phyloP scores from a whole-genome alignment of 257 asterid genomes.

The Handroanthus guayacan region DNA sequence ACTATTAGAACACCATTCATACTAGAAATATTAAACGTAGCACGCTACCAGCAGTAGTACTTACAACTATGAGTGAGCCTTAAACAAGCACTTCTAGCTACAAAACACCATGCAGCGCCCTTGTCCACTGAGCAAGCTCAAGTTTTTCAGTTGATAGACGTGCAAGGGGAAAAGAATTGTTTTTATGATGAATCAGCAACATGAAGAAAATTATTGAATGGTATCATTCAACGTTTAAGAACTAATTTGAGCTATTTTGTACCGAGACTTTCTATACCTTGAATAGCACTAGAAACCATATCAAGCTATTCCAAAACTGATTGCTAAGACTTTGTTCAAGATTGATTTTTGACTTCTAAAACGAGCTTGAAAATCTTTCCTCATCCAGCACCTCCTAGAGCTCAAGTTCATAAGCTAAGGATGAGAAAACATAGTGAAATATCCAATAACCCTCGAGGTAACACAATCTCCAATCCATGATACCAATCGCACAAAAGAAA shows the following conservation, averaged over 20 bases:
- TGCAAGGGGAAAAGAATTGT: not conserved
- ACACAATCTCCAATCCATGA: not conserved
- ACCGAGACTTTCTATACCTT: not conserved
- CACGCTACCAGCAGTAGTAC: not conserved
- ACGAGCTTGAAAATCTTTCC: not conserved
- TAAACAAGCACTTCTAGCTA: conserved; percentile 17
- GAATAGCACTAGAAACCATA: not conserved
- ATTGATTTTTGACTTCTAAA: not conserved
- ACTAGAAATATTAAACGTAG: not conserved
- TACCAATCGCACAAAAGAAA: not conserved
- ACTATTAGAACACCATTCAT: not conserved
- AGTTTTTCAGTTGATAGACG: not conserved
- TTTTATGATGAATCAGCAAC: no score
- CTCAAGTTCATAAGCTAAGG: conserved; percentile 2
- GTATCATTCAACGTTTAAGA: no score
- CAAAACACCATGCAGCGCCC: not conserved
- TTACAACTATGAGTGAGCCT: not conserved
- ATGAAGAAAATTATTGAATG: no score
- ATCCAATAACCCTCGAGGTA: not conserved
- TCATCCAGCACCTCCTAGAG: not conserved
- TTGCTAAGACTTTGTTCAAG: not conserved
- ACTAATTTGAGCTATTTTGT: not conserved
- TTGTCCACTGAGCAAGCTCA: not conserved
- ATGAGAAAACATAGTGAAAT: not conserved
- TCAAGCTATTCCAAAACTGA: not conserved